Evolutionary conservation across 148 eudicot species (phyloP).

Genomic region (Arctostaphylos glauca): DNA sequence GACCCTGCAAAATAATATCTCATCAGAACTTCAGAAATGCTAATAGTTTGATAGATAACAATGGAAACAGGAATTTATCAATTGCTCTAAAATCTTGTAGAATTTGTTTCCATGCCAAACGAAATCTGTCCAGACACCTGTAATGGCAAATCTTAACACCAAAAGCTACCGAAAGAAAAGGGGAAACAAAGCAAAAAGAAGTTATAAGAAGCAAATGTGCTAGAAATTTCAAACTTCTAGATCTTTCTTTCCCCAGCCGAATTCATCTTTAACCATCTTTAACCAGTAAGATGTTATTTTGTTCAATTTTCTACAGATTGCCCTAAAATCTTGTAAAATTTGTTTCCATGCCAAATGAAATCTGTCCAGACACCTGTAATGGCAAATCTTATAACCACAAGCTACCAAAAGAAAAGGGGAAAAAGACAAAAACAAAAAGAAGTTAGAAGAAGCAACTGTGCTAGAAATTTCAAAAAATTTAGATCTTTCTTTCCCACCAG

Average conservation of each 20-base stretch:
- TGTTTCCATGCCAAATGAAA: neutral
- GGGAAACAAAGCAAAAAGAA: neutral
- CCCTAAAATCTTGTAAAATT: too few relatives aligned
- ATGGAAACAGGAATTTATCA: too few relatives aligned
- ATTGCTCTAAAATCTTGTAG: too few relatives aligned
- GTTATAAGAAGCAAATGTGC: too few relatives aligned
- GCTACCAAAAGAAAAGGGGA: neutral
- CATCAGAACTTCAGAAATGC: neutral
- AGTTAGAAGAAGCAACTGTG: neutral
- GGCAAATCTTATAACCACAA: neutral
- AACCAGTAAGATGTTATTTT: too few relatives aligned
- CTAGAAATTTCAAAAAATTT: neutral
- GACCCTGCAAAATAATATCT: slow-evolving; percentile 44
- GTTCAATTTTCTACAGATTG: too few relatives aligned
- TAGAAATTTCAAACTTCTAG: neutral
- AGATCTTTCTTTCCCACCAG: neutral
- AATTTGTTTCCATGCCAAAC: neutral
- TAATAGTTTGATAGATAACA: neutral
- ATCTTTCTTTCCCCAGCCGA: slow-evolving; percentile 2
- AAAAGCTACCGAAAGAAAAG: neutral
- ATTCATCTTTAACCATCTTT: too few relatives aligned
- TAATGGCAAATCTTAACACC: neutral
- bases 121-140: neutral
- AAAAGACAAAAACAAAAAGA: neutral
- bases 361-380: neutral